Evolutionary conservation across 1,284 basidiomycete genomes (phyloP).

Genomic region (Austroboletus novae-zelandiae): DNA sequence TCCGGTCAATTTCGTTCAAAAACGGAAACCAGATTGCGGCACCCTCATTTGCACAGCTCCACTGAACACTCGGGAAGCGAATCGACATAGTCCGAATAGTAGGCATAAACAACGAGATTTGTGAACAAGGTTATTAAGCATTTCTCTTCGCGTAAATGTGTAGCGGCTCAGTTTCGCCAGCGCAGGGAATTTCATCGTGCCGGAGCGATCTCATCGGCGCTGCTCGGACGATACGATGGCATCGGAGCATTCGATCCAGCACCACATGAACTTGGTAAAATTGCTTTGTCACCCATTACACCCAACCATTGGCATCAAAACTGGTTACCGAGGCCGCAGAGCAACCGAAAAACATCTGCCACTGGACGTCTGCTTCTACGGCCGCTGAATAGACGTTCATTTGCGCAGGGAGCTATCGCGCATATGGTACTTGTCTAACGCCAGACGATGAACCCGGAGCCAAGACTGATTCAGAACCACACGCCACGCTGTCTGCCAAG

Average conservation of each 20-base stretch:
- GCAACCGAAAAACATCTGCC: not conserved
- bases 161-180: not conserved
- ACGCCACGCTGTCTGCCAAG: no score
- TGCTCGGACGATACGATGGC: conserved; percentile 5
- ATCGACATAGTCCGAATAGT: not conserved
- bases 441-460: no score
- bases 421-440: no score
- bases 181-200: not conserved
- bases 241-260: conserved; percentile 1
- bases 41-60: not conserved
- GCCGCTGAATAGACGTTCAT: no score
- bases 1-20: not conserved
- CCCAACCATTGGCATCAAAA: no score
- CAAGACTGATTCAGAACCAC: no score
- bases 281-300: not conserved
- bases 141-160: not conserved
- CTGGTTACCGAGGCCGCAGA: no score
- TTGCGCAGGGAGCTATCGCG: no score
- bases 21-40: not conserved
- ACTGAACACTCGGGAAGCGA: not conserved
- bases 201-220: not conserved
- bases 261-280: not conserved
- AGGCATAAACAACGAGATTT: not conserved
- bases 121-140: not conserved
- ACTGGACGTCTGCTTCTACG: not conserved